phyloP scores from a whole-genome alignment of 2,329 filamentous ascomycete species.

The Akanthomyces muscarius region DNA sequence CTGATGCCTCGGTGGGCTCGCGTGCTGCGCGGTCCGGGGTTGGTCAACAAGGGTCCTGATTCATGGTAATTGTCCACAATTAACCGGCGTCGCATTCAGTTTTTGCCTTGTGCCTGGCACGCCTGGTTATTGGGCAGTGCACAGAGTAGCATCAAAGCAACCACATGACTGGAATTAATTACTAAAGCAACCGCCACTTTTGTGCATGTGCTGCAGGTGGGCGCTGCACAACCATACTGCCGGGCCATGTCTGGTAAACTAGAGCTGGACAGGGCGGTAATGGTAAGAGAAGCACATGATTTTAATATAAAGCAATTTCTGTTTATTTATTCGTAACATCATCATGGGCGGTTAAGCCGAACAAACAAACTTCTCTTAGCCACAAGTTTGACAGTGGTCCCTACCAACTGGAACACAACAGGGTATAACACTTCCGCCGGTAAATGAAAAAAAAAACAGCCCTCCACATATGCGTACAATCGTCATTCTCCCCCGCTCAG shows the following conservation, averaged over 20 bases:
- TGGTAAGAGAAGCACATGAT: not conserved
- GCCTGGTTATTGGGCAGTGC: not conserved
- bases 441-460: slow-evolving; percentile 5
- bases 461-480: not conserved
- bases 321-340: not conserved
- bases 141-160: not conserved
- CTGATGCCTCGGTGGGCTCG: not conserved
- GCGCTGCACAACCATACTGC: not conserved
- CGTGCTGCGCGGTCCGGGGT: slow-evolving; percentile 1
- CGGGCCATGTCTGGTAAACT: not conserved
- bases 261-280: not conserved
- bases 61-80: slow-evolving; percentile 6
- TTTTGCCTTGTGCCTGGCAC: not conserved
- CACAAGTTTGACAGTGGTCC: not conserved
- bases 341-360: not conserved
- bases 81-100: not conserved
- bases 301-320: not conserved
- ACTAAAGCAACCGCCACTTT: not conserved
- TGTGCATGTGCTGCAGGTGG: not conserved
- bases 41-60: slow-evolving; percentile 1
- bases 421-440: slow-evolving; percentile 6
- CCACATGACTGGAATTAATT: not conserved
- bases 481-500: not conserved
- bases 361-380: not conserved
- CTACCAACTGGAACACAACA: not conserved